Conservation (phyloP, 768 basidiomycete genomes). For the Sarcodon sp. region DNA sequence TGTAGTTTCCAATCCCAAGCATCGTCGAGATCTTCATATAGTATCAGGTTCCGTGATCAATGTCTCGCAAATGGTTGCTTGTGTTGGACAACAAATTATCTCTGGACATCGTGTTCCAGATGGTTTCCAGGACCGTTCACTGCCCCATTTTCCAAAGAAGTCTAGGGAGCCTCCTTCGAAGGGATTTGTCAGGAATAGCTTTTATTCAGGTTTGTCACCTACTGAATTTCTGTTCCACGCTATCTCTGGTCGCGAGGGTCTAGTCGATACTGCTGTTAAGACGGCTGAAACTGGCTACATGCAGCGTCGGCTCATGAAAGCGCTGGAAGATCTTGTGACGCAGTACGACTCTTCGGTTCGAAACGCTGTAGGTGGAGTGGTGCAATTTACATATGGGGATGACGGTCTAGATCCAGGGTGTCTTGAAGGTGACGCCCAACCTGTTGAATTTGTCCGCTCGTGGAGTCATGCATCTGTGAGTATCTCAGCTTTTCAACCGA, state of each 20-base stretch:
- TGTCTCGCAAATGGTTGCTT: conserved; percentile 99
- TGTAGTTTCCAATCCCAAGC: not conserved
- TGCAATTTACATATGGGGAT: conserved; percentile 95
- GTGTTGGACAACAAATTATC: conserved; percentile 99
- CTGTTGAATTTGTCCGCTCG: conserved; percentile 79
- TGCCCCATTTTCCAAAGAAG: conserved; percentile 98
- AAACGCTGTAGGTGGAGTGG: conserved; percentile 88
- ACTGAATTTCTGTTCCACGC: conserved; percentile 99
- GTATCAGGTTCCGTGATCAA: conserved; percentile 93
- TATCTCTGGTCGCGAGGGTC: conserved; percentile 94
- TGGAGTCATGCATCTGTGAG: conserved; percentile 76
- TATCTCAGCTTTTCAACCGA: not conserved
- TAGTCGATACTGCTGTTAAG: conserved; percentile 99
- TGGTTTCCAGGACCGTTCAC: conserved; percentile 96
- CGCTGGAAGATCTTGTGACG: conserved; percentile 90
- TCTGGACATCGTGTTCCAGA: conserved; percentile 96
- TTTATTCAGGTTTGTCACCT: conserved; percentile 82
- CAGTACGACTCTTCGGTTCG: conserved; percentile 95
- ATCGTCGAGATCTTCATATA: not conserved
- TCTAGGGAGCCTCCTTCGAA: conserved; percentile 93
- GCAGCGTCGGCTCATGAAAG: conserved; percentile 98
- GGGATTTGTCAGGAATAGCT: conserved; percentile 96
- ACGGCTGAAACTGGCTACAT: conserved; percentile 99
- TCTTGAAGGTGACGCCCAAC: conserved; percentile 90
- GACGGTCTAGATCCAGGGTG: conserved; percentile 96